Evolutionary conservation across 805 yeast genomes (phyloP), one percentile per base, ranked within the genome.

Genomic region (Starmera dryadoides): DNA sequence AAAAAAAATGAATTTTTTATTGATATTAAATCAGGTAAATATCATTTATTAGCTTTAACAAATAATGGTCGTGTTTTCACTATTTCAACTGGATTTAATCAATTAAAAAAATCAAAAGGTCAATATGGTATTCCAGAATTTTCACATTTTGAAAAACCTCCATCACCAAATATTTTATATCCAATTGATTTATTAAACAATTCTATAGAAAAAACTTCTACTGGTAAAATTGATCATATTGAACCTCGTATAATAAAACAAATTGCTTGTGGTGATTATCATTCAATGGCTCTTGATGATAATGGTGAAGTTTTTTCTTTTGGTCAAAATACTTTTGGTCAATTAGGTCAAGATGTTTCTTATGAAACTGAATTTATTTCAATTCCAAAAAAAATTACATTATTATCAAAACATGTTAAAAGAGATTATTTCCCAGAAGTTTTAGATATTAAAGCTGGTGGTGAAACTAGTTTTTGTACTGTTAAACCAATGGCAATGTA

Each of bases 281-380:
- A 87, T 60, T 75, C 88, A 4, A 56, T 88, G 26, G 91, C 79
- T 6, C 56, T 74, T n/a, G 91, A 86, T 49, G 50, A 65, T 2
- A 52, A 65, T n/a, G 93, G 91, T 8, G 67, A 69, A 38, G 63
- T 87, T n/a, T 84, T 82, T 76, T 73, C 87, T 2, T 89, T 93
- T 76, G 98, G 98, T 19, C 75, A 75, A 42, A 91, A 91, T 57
- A 68, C 75, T 4, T 77, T 64, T 57, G 98, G 98, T n/a, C 91
- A 93, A 53, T 67, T 91, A 40, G 96, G 91, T 10, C 68, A 76
- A 35, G 77, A 78, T 7, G 79, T 83, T 35, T 66, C 73, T 18
- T 77, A 77, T 54, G 77, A 76, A 42, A 76, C 82, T 15, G 91
- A 83, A 49, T 64, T 73, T 33, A 69, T 81, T 34, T 75, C 95